A percentile compares a stretch with the other conserved stretches of the same genome.
These are phyloP conservation scores for Xylaria sp. DNA, from an alignment of 2,329 filamentous ascomycete genomes.

Conservation along the genomic window DNA sequence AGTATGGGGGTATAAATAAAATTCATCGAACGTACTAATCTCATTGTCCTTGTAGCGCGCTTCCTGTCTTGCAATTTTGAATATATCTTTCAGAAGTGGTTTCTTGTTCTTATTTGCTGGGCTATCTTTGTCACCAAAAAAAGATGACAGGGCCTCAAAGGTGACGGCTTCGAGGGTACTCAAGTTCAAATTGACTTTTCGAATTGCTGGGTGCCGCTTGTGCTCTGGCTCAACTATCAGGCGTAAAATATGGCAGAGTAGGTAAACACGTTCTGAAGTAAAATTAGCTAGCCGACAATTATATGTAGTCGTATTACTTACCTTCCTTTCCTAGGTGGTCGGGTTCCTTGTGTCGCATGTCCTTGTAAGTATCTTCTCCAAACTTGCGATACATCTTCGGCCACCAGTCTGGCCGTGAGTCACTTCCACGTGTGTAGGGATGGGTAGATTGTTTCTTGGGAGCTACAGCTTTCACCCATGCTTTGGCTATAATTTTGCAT, in stretches of 20 bases:
- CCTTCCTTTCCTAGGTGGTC: conserved; percentile 77
- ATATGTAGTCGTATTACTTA: conserved; percentile 50
- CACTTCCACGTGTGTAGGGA: conserved; percentile 75
- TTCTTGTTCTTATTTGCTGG: conserved; percentile 66
- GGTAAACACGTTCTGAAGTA: conserved; percentile 65
- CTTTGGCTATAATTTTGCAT: conserved; percentile 78
- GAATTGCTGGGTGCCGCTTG: conserved; percentile 63
- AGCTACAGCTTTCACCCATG: conserved; percentile 79
- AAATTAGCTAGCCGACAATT: conserved; percentile 14
- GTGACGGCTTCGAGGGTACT: conserved; percentile 69
- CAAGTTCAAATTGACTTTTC: conserved; percentile 64
- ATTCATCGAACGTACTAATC: conserved; percentile 59
- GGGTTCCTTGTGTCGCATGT: conserved; percentile 76
- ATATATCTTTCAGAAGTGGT: conserved; percentile 68
- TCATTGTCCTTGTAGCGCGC: conserved; percentile 67
- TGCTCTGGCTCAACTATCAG: conserved; percentile 64
- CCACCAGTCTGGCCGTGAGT: conserved; percentile 75
- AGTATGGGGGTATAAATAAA: not conserved
- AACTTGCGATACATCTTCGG: conserved; percentile 60
- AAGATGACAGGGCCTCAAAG: conserved; percentile 66
- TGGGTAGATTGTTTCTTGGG: conserved; percentile 82
- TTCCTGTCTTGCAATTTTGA: conserved; percentile 68
- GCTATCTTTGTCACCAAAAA: conserved; percentile 67
- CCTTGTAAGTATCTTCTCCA: conserved; percentile 60
- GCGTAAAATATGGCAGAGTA: conserved; percentile 70